Base-by-base conservation (phyloP, 2,329 filamentous ascomycete genomes). In the Tolypocladium tropicale region DNA sequence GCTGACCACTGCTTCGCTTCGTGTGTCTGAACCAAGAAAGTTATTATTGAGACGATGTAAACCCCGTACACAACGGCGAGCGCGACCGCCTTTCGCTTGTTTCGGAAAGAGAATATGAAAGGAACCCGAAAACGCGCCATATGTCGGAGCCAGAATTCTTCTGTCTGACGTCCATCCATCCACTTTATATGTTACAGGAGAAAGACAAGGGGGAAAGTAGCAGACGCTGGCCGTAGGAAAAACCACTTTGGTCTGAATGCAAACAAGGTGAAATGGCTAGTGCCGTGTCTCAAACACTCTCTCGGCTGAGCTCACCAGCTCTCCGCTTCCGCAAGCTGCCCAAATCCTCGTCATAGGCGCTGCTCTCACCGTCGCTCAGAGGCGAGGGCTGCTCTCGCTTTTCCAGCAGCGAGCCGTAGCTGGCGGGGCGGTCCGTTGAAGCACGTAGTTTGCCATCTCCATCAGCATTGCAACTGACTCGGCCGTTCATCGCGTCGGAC, bases 291-390 rank as follows among this genome's bases (percentile, higher is more conserved):
- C 64, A 78, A 55, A 78, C 70, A 62, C 78, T 80, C 43, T 74
- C 76, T 54, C 77, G 75, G 64, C 75, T 74, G 61, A 73, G 67
- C 60, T 72, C 69, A 55, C 63, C 64, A 23, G 64, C 56, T 52
- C 67, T 68, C 56, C 69, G 69, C 51, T 62, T 65, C 53, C 61
- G 60, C 51, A 67, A 57, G 41, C 58, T 50, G 60, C 71, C 69
- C 14, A 74, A 62, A 41, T 76, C 75, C 54, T 78, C 76, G 54
- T 78, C 76, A 63, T 73, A 77, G 46, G 65, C 67, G 61, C 70
- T 72, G 50, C 68, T 70, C 55, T 78, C 78, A 36, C 72, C 73
- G 52, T 82, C 79, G 62, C 78, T 80, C 18, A 75, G 66, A 12
- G 72, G 69, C 36, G 67, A 64, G 58, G 67, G 71, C 49, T 63